Conservation (phyloP, 148 eudicot species). For the Amaranthus palmeri region DNA sequence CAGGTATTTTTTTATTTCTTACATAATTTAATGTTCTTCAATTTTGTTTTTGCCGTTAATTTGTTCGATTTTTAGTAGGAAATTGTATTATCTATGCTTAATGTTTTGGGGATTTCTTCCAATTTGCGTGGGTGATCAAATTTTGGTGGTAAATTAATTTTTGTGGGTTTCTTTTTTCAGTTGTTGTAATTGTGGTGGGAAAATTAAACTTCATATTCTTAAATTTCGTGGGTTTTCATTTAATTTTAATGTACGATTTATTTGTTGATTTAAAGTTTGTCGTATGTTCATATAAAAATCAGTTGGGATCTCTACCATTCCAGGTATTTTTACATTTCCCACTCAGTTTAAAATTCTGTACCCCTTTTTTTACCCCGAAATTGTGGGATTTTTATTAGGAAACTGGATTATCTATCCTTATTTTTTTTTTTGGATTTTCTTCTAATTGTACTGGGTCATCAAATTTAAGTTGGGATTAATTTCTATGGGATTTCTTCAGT, state of each 20-base stretch:
- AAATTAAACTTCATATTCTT: background rate
- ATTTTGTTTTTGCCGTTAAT: background rate
- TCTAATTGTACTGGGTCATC: background rate
- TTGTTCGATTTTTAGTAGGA: background rate
- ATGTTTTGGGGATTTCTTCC: conserved; percentile 14
- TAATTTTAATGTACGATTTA: background rate
- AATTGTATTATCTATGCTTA: background rate
- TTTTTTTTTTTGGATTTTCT: conserved; percentile 17
- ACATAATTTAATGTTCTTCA: background rate
- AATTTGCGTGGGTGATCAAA: conserved; percentile 10
- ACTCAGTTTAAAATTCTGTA: background rate
- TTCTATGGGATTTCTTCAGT: background rate
- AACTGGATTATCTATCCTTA: background rate
- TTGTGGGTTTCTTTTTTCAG: conserved; percentile 9
- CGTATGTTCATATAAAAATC: conserved; percentile 20
- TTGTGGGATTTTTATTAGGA: background rate
- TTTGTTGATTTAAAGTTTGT: no score
- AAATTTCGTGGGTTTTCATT: background rate
- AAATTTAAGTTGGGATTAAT: conserved; percentile 2
- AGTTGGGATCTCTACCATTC: conserved; percentile 87
- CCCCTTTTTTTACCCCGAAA: background rate
- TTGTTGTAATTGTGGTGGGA: background rate
- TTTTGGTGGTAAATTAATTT: background rate
- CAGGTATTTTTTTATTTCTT: conserved; percentile 36
- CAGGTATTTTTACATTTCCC: conserved; percentile 36